Conservation (phyloP, 768 basidiomycete species). For the Cyclocybe aegerita region DNA sequence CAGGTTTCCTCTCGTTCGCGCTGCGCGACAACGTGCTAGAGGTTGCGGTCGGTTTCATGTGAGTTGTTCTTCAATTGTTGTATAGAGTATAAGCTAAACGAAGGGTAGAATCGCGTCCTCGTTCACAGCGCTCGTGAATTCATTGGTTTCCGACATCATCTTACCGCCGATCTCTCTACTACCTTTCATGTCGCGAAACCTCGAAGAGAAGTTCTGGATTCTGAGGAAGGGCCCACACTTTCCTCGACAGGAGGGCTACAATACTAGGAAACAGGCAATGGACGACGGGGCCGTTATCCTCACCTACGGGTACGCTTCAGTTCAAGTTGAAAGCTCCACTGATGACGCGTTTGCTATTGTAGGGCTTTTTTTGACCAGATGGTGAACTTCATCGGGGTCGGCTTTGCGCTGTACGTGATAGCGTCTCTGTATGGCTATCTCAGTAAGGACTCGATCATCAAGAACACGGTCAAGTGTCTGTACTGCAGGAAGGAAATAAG, state of each 20-base stretch:
- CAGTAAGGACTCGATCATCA: slow-evolving; percentile 41
- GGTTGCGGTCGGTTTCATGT: slow-evolving; percentile 46
- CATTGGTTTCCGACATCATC: slow-evolving; percentile 41
- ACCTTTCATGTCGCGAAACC: slow-evolving; percentile 41
- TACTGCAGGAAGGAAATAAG: slow-evolving; percentile 45
- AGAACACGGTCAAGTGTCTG: slow-evolving; percentile 34
- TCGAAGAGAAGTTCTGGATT: slow-evolving; percentile 42
- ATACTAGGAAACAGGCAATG: slow-evolving; percentile 41
- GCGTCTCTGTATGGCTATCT: slow-evolving; percentile 35
- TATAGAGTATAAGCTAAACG: not conserved
- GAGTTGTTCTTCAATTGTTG: slow-evolving; percentile 5
- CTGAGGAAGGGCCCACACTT: slow-evolving; percentile 32
- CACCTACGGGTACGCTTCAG: slow-evolving; percentile 27
- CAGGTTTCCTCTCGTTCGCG: slow-evolving; percentile 29
- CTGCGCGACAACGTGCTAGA: slow-evolving; percentile 45
- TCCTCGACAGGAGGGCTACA: slow-evolving; percentile 29
- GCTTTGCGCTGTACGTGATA: slow-evolving; percentile 34
- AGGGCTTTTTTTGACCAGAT: slow-evolving; percentile 37
- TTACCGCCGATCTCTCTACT: slow-evolving; percentile 40
- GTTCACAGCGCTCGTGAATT: slow-evolving; percentile 41
- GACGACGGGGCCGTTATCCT: slow-evolving; percentile 46
- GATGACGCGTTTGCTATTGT: slow-evolving; percentile 1
- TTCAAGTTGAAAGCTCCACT: not conserved
- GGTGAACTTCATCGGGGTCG: slow-evolving; percentile 38
- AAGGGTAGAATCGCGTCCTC: slow-evolving; percentile 31